Conservation (phyloP, 148 eudicot genomes). For the Pharnaceum exiguum region DNA sequence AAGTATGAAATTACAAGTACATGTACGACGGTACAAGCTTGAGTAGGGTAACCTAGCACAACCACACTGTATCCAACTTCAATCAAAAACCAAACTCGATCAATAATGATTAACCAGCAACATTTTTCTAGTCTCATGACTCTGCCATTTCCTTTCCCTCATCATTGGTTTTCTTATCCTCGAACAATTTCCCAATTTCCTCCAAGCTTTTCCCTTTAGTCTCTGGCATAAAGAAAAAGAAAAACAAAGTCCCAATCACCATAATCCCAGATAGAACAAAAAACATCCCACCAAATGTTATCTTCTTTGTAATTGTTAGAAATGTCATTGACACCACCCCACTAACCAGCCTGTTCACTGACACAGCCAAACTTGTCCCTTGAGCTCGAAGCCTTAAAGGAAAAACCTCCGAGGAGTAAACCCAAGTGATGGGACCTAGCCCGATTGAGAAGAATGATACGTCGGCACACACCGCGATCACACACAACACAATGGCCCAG, state of each 20-base stretch:
- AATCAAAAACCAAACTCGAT: background rate
- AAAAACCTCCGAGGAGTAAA: conserved; percentile 91
- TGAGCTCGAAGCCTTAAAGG: conserved; percentile 80
- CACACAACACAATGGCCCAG: conserved; percentile 73
- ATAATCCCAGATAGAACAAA: conserved; percentile 60
- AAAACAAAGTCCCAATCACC: conserved; percentile 51
- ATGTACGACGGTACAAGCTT: no score
- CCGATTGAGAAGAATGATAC: conserved; percentile 91
- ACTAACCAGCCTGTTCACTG: conserved; percentile 79
- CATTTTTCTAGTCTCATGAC: conserved; percentile 9
- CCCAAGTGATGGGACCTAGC: conserved; percentile 97
- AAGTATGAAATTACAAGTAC: no score
- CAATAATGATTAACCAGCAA: background rate
- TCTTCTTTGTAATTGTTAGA: conserved; percentile 40
- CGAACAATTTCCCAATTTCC: conserved; percentile 51
- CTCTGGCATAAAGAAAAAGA: conserved; percentile 73
- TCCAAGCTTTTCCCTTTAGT: conserved; percentile 81
- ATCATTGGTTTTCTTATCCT: conserved; percentile 28
- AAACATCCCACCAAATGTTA: conserved; percentile 76
- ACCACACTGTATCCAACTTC: background rate
- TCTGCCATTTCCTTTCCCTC: conserved; percentile 17
- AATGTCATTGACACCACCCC: conserved; percentile 81
- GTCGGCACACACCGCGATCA: conserved; percentile 68
- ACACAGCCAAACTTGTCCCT: conserved; percentile 70
- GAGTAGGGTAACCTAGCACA: no score